phyloP scores from a whole-genome alignment of 2,329 filamentous ascomycete genomes.

The Aspergillus latus region DNA sequence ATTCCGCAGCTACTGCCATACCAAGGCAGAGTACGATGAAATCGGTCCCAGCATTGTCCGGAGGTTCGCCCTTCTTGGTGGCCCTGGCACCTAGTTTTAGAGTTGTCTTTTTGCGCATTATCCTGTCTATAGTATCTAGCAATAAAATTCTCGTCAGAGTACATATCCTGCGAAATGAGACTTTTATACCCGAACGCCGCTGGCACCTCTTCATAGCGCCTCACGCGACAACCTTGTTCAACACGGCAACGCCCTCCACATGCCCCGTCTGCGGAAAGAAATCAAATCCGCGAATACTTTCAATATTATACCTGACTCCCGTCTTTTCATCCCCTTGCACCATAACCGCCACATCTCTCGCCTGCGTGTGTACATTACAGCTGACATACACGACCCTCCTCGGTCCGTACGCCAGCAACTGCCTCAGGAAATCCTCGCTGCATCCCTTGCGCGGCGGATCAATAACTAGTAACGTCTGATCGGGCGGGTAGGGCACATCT shows the following conservation, averaged over 20 bases:
- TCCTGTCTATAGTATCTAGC: constrained; percentile 32
- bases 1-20: constrained; percentile 98
- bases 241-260: constrained; percentile 64
- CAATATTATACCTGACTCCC: constrained; percentile 69
- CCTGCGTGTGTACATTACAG: constrained; percentile 98
- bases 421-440: constrained; percentile 76
- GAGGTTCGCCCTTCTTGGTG: constrained; percentile 89
- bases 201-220: background rate
- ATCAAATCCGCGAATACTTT: constrained; percentile 89
- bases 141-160: constrained; percentile 8
- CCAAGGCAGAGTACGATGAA: constrained; percentile 85
- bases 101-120: constrained; percentile 22
- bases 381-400: constrained; percentile 86
- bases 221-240: constrained; percentile 41
- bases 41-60: constrained; percentile 93
- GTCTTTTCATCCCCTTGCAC: constrained; percentile 61
- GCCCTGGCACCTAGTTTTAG: constrained; percentile 64
- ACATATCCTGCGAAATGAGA: background rate
- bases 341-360: constrained; percentile 83
- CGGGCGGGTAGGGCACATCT: constrained; percentile 68
- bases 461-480: constrained; percentile 89
- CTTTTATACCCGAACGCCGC: background rate
- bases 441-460: constrained; percentile 97
- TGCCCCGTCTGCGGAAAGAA: constrained; percentile 88
- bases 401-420: constrained; percentile 76